Base-by-base conservation (phyloP, 2,329 filamentous ascomycete species). In the Hortaea sp. region DNA sequence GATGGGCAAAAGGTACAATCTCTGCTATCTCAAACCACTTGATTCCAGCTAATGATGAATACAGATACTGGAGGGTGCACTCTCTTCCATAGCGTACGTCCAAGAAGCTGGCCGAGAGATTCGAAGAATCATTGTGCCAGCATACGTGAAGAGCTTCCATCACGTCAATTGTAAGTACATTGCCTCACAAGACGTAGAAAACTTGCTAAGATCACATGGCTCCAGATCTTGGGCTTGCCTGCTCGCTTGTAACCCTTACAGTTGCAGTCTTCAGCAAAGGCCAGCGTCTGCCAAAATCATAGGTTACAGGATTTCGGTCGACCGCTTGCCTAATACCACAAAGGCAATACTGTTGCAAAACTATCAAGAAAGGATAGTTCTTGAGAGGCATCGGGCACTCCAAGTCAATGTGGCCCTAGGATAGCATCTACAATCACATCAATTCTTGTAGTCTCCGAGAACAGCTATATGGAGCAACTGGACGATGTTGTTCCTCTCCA, bases 11-110 rank as follows among this genome's bases (percentile, higher is more conserved):
- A 59, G 45, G 58, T 57, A 50, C 20, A 20, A 2, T 20, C 4
- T 20, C 4, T 20, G 4, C 20, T 20, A 20, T 20, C 2, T 20
- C 20, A 4, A 39, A 47, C 38, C 29, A 29, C 12, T n/a, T 44
- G 31, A 39, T 30, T 20, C n/a, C 7, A 41, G 39, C 46, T 51
- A 41, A 46, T 28, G 35, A 35, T 13, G 10, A 9, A 5, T 3
- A n/a, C 45, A 70, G 66, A 65, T 72, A n/a, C 69, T 71, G 45
- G 53, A 56, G 40, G 61, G 63, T 12, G 66, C 68, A 1, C 60
- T 66, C 29, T 64, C 63, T 0, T 64, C 69, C 42, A 66, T 69
- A 6, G 57, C 61, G 1, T 72, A 69, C 46, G 64, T 72, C 5
- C 56, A 55, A 32, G 48, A 53, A 9, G 48, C 55, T 11, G 50